These are phyloP conservation scores for Suillus occidentalis DNA, from an alignment of 768 basidiomycete genomes.

Conservation along the genomic window DNA sequence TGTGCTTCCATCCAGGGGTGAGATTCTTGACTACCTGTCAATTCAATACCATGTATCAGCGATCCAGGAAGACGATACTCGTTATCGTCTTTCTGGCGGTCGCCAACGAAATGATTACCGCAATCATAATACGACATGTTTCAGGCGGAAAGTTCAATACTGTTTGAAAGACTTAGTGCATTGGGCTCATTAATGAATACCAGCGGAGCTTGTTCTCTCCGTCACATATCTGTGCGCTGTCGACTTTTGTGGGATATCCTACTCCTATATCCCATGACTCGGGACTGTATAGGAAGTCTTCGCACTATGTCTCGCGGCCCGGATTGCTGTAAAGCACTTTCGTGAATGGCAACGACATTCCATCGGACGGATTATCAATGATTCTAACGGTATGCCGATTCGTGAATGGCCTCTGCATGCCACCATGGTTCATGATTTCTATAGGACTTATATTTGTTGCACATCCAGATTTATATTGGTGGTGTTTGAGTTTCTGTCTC, in stretches of 20 bases:
- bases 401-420: neutral
- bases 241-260: neutral
- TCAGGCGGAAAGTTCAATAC: no score
- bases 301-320: no score
- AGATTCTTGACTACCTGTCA: neutral
- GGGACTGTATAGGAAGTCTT: no score
- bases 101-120: neutral
- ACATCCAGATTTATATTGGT: neutral
- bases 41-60: neutral
- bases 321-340: no score
- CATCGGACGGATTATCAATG: neutral
- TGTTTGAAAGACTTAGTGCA: no score
- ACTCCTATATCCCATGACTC: no score
- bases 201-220: neutral
- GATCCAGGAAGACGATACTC: neutral
- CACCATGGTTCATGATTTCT: neutral
- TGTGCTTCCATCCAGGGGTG: neutral
- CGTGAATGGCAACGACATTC: no score
- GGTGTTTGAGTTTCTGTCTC: neutral
- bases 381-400: neutral
- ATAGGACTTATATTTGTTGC: neutral
- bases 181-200: neutral
- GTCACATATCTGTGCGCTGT: neutral
- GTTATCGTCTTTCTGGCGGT: neutral
- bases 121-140: neutral